These are phyloP conservation scores for Mycena amicta DNA, from an alignment of 768 basidiomycete species.

Conservation along the genomic window DNA sequence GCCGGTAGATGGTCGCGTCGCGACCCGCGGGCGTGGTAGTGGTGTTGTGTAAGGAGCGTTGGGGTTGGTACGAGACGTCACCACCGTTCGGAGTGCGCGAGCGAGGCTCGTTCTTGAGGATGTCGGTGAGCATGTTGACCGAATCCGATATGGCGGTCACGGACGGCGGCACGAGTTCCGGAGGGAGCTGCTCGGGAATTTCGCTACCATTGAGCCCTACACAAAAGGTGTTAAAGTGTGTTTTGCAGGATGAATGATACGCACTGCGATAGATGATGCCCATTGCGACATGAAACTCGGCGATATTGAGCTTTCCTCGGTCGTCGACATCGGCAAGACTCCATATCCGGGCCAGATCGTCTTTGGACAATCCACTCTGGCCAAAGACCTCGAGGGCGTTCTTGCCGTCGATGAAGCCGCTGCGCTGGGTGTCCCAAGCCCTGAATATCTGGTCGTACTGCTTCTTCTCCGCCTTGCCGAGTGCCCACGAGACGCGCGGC, in stretches of 20 bases:
- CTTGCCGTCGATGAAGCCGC: constrained; percentile 84
- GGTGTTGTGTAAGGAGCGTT: constrained; percentile 68
- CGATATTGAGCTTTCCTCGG: constrained; percentile 91
- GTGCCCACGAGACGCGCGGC: constrained; percentile 79
- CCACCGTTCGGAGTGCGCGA: constrained; percentile 59
- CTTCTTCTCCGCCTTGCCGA: constrained; percentile 91
- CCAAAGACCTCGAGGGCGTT: constrained; percentile 93
- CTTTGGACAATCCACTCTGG: constrained; percentile 84
- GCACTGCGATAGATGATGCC: constrained; percentile 93
- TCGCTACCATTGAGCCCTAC: constrained; percentile 90
- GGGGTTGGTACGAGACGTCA: constrained; percentile 62
- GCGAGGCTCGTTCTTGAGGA: constrained; percentile 86
- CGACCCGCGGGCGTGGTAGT: constrained; percentile 52
- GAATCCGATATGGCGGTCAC: constrained; percentile 86
- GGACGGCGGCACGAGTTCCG: constrained; percentile 91
- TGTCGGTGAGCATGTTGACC: constrained; percentile 84
- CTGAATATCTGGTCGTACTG: constrained; percentile 95
- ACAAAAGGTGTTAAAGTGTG: constrained; percentile 6
- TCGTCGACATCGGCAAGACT: constrained; percentile 90
- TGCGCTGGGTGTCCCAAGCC: constrained; percentile 84
- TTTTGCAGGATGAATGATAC: constrained; percentile 32
- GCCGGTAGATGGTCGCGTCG: constrained; percentile 93
- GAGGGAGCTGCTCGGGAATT: constrained; percentile 83
- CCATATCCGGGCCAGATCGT: constrained; percentile 95
- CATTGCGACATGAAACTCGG: constrained; percentile 99